phyloP scores from a whole-genome alignment of 2,329 filamentous ascomycete genomes.

The Penicillium sp. region DNA sequence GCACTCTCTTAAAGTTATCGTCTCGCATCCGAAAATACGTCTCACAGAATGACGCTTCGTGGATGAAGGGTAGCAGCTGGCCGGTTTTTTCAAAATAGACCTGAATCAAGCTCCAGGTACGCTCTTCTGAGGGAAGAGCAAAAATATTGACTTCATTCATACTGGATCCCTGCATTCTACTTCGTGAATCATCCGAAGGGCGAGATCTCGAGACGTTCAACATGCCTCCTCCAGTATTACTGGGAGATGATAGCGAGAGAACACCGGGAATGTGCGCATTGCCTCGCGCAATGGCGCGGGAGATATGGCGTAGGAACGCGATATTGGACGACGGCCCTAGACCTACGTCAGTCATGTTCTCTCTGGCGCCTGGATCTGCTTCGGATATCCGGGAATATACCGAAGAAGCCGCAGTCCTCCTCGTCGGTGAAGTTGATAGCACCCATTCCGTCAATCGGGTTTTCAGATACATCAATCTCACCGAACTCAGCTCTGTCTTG shows the following conservation, averaged over 20 bases:
- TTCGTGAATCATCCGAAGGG: constrained; percentile 1
- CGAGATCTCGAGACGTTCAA: constrained; percentile 16
- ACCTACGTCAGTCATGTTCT: neutral
- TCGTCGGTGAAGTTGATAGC: constrained; percentile 39
- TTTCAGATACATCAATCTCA: constrained; percentile 19
- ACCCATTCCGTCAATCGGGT: constrained; percentile 38
- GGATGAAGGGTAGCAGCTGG: constrained; percentile 30
- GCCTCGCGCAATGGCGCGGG: constrained; percentile 12
- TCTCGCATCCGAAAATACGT: constrained; percentile 24
- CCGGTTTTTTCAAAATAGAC: constrained; percentile 27
- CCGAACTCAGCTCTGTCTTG: constrained; percentile 3
- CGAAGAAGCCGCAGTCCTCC: constrained; percentile 37
- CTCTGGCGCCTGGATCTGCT: neutral
- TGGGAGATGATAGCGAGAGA: neutral
- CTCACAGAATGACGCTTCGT: constrained; percentile 25
- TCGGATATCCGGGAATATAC: constrained; percentile 11
- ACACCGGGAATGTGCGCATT: neutral
- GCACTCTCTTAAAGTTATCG: constrained; percentile 21
- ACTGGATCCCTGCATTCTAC: neutral
- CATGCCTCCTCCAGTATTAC: constrained; percentile 9
- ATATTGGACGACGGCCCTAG: constrained; percentile 26
- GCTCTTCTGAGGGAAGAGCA: constrained; percentile 13
- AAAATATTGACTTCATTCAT: constrained; percentile 14
- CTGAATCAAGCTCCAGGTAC: constrained; percentile 19
- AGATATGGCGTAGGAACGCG: constrained; percentile 23